A percentile compares a stretch with the other conserved stretches of the same genome.
These are phyloP conservation scores for Amanita molliuscula DNA, from an alignment of 768 basidiomycete genomes.

Conservation along the genomic window DNA sequence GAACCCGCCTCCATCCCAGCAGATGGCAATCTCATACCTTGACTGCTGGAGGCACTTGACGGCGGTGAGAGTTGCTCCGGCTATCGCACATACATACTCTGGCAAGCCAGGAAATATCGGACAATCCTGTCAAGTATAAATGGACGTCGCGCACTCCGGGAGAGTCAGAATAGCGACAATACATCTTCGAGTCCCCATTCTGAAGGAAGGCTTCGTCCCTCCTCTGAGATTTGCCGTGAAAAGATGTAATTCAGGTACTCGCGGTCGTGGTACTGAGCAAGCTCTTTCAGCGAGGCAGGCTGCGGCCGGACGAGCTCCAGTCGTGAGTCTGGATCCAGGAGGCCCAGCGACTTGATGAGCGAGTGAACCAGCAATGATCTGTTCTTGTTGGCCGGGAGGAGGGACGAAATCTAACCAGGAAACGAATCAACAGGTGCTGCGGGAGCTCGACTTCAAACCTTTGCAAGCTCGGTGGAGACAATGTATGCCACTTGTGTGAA, in stretches of 20 bases:
- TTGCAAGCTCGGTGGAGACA: slow-evolving; percentile 48
- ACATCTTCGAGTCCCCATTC: slow-evolving; percentile 43
- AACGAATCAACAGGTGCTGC: slow-evolving; percentile 1
- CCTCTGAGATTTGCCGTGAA: slow-evolving; percentile 12
- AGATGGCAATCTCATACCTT: slow-evolving; percentile 53
- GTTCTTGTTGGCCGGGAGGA: slow-evolving; percentile 60
- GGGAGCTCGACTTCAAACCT: slow-evolving; percentile 19
- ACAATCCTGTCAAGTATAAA: slow-evolving; percentile 51
- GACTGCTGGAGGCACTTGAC: slow-evolving; percentile 45
- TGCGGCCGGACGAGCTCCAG: slow-evolving; percentile 41
- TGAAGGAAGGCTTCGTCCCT: slow-evolving; percentile 7
- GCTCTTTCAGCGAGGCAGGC: slow-evolving; percentile 44
- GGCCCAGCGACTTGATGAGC: slow-evolving; percentile 40
- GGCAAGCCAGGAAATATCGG: slow-evolving; percentile 63
- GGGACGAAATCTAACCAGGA: slow-evolving; percentile 27
- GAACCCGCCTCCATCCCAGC: slow-evolving; percentile 88
- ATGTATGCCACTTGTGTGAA: slow-evolving; percentile 31
- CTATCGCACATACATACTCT: slow-evolving; percentile 61
- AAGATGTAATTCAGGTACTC: slow-evolving; percentile 59
- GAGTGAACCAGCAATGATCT: slow-evolving; percentile 61
- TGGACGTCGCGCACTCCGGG: background rate
- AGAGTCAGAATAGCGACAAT: slow-evolving; percentile 4
- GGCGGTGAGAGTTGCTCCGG: slow-evolving; percentile 72
- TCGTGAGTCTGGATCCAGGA: slow-evolving; percentile 26
- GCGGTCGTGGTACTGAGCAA: slow-evolving; percentile 59